These are phyloP conservation scores for Paspalum notatum DNA, from an alignment of 176 grass and related monocot species.

Conservation along the genomic window DNA sequence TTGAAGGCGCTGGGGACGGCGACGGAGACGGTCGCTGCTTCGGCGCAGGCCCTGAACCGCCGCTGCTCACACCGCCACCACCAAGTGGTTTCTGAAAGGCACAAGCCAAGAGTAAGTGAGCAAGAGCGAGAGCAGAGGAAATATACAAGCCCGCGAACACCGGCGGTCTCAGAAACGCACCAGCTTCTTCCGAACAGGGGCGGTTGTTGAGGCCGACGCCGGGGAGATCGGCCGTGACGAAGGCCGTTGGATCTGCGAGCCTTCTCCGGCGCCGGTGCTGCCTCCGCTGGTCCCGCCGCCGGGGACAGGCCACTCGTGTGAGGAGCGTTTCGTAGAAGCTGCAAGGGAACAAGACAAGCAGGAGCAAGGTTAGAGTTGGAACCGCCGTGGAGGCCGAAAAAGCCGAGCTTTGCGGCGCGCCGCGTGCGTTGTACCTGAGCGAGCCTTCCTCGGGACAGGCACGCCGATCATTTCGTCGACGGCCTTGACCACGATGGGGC, in stretches of 20 bases:
- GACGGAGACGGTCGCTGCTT: constrained; percentile 46
- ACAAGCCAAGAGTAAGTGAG: constrained; percentile 1
- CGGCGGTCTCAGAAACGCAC: constrained; percentile 35
- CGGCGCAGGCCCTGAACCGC: constrained; percentile 34
- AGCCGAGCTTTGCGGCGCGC: neutral
- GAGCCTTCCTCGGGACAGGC: constrained; percentile 86
- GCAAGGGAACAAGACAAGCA: constrained; percentile 10
- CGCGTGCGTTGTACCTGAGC: constrained; percentile 78
- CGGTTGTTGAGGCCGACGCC: constrained; percentile 58
- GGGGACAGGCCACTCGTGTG: constrained; percentile 72
- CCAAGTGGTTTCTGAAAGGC: constrained; percentile 60
- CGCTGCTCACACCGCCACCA: constrained; percentile 44
- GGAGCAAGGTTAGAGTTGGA: constrained; percentile 27
- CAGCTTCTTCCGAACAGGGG: constrained; percentile 74
- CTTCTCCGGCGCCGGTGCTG: constrained; percentile 45
- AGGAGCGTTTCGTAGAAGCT: constrained; percentile 75
- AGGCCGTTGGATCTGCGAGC: constrained; percentile 70
- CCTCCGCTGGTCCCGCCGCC: constrained; percentile 49
- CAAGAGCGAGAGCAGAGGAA: constrained; percentile 23
- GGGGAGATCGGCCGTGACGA: constrained; percentile 85
- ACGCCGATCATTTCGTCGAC: constrained; percentile 99
- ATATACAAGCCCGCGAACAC: neutral
- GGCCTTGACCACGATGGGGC: constrained; percentile 54
- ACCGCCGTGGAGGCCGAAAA: constrained; percentile 1
- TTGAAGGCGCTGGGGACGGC: constrained; percentile 34